Conservation (phyloP, 106 monocot species). For the Dendrobium chrysotoxum region DNA sequence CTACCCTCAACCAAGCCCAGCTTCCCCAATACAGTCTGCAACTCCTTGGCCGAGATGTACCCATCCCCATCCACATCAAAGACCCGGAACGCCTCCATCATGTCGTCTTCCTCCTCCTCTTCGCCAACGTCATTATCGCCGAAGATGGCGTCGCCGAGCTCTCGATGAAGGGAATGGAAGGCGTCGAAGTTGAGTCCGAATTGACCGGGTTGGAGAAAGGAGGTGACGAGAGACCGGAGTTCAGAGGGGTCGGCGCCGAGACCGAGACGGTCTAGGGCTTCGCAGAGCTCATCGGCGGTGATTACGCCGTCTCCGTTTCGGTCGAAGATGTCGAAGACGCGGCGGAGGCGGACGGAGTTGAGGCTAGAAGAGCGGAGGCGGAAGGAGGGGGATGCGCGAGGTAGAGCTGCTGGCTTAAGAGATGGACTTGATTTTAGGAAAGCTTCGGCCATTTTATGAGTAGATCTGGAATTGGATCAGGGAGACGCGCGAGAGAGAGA, state of each 20-base stretch:
- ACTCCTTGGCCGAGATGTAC: conserved; percentile 43
- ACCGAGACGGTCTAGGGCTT: conserved; percentile 17
- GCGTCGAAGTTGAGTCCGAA: conserved; percentile 35
- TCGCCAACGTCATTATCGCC: neutral
- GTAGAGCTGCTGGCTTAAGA: neutral
- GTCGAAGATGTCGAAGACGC: conserved; percentile 12
- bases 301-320: conserved; percentile 2
- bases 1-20: conserved; percentile 23
- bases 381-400: conserved; percentile 4
- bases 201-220: conserved; percentile 18
- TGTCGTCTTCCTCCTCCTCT: conserved; percentile 29
- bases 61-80: conserved; percentile 55
- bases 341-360: conserved; percentile 13
- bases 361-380: conserved; percentile 9
- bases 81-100: conserved; percentile 45
- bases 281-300: conserved; percentile 8
- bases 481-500: neutral
- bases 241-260: conserved; percentile 24
- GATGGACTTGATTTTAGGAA: neutral
- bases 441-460: neutral
- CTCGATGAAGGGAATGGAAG: conserved; percentile 26
- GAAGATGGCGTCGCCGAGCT: conserved; percentile 26
- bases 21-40: conserved; percentile 38
- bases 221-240: conserved; percentile 14
- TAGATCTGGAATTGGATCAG: neutral